Conservation (phyloP, 441 rosid species). For the Pelargonium cotyledonis region DNA sequence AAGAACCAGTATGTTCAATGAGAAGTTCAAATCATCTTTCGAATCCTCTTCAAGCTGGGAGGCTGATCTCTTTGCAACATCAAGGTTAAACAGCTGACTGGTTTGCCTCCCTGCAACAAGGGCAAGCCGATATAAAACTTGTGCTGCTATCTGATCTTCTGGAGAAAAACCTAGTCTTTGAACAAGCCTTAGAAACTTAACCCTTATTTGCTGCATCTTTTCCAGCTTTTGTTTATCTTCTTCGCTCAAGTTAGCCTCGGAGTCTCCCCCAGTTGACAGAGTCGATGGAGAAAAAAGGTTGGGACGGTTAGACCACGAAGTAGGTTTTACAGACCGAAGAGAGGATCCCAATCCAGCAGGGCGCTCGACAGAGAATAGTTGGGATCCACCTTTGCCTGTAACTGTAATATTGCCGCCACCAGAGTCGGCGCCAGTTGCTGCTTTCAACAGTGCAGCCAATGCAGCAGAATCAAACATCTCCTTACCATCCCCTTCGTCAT, state of each 20-base stretch:
- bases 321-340: slow-evolving; percentile 56
- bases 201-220: slow-evolving; percentile 61
- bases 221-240: slow-evolving; percentile 77
- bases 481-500: slow-evolving; percentile 47
- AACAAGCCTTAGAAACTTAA: slow-evolving; percentile 82
- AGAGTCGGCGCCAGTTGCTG: slow-evolving; percentile 65
- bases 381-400: slow-evolving; percentile 76
- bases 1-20: slow-evolving; percentile 71
- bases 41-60: slow-evolving; percentile 61
- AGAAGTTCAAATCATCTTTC: slow-evolving; percentile 52
- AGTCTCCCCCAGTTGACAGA: slow-evolving; percentile 35
- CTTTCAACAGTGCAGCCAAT: slow-evolving; percentile 85
- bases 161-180: slow-evolving; percentile 70
- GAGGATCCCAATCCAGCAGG: slow-evolving; percentile 92
- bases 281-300: slow-evolving; percentile 42
- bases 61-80: slow-evolving; percentile 68
- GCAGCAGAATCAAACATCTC: slow-evolving; percentile 87
- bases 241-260: slow-evolving; percentile 57
- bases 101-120: slow-evolving; percentile 73
- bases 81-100: slow-evolving; percentile 62
- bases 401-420: slow-evolving; percentile 53
- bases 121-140: slow-evolving; percentile 76
- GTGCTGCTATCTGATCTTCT: slow-evolving; percentile 70
- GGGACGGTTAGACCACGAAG: slow-evolving; percentile 48
- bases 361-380: slow-evolving; percentile 83